These are phyloP conservation scores for Luvunga scandens DNA, from an alignment of 345 rosid genomes.

Conservation along the genomic window DNA sequence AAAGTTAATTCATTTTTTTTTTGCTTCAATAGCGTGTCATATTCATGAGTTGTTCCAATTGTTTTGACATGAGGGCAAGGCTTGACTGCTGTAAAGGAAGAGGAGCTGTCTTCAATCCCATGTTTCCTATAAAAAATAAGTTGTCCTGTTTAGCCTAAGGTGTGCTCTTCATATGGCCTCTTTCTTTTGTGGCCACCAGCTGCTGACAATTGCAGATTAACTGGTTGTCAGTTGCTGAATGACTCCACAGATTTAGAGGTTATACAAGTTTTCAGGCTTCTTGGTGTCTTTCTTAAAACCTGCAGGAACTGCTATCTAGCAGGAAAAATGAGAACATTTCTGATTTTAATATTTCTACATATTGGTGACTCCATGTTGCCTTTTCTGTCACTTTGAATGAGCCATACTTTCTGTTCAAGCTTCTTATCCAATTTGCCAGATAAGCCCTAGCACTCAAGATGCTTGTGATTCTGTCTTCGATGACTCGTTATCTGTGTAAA, in stretches of 20 bases:
- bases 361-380: neutral
- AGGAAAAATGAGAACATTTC: neutral
- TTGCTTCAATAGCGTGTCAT: neutral
- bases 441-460: neutral
- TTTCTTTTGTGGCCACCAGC: neutral
- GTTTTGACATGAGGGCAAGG: neutral
- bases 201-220: neutral
- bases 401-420: neutral
- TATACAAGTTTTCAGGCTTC: neutral
- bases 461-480: neutral
- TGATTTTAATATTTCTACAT: neutral
- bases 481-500: neutral
- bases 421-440: neutral
- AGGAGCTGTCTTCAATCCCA: neutral
- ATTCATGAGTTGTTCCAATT: neutral
- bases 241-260: neutral
- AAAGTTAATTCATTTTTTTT: neutral
- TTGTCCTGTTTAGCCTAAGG: neutral
- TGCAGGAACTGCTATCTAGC: neutral
- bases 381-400: neutral
- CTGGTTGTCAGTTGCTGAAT: neutral
- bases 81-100: neutral
- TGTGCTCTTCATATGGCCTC: neutral
- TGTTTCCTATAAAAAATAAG: neutral
- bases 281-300: neutral